Base-by-base conservation (phyloP, 768 basidiomycete species). In the Pleurotus salmoneostramineus region DNA sequence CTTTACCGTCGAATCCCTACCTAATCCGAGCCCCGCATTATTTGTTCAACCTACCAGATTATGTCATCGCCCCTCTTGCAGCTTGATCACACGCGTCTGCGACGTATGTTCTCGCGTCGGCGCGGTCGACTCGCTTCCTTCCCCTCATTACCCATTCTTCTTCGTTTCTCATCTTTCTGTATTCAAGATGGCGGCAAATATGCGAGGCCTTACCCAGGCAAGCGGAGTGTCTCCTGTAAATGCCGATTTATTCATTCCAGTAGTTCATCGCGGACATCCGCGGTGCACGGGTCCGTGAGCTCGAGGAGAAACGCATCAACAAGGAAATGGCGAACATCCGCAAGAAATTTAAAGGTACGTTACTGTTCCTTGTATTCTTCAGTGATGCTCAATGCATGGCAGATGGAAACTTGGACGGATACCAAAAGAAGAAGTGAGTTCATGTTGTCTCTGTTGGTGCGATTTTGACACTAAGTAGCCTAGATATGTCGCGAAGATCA, bases 311-410 rank as follows among this genome's bases (percentile, higher is more conserved):
- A 75, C 80, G 97, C 56, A 97, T 99, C 65, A 99, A 99, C 77
- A 95, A 98, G 73, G 97, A 99, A 76, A 98, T 99, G 97, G 97
- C 97, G 0, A 98, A 99, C 66, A 99, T 99, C 61, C 81, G 97
- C 60, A 96, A 97, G 80, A 94, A 96, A 73, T 98, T 99, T 80
- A 98, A 98, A 82, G 93, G 95, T 91, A 49, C 52, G 67, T 40
- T 34, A 33, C n/a, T 40, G 50, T 50, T 14, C 35, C 46, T 17
- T 52, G 44, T 31, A 6, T 10, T 1, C 47, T 15, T 15, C 14
- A 33, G 12, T 17, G 14, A 14, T 51, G 56, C 60, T 52, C 44
- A 48, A 49, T 40, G 46, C 60, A 56, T 62, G 37, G 57, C 63
- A 93, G 91, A 93, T 63, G 91, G 91, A 32, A 92, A 92, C 66